Percentiles rank a stretch among this genome's conserved stretches.
Conservation (phyloP, 2,329 filamentous ascomycete species). For the Akanthomyces dipterigenus region DNA sequence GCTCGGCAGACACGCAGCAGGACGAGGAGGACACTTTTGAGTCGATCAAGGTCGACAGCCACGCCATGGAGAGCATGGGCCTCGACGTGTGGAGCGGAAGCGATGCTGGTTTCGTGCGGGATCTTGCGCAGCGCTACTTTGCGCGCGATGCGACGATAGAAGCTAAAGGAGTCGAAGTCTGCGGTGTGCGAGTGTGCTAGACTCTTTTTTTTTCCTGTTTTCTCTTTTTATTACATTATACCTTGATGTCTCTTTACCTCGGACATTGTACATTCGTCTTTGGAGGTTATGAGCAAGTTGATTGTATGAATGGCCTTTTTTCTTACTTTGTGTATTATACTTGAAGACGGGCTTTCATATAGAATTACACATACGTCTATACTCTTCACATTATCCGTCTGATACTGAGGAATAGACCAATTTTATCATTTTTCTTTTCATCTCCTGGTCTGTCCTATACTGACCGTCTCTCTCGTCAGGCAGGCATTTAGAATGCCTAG, state of each 20-base stretch:
- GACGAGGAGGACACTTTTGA: conserved; percentile 16
- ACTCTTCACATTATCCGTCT: too few relatives aligned
- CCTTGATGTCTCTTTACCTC: background rate
- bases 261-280: too few relatives aligned
- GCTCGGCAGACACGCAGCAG: background rate
- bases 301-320: too few relatives aligned
- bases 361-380: too few relatives aligned
- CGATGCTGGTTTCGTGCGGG: conserved; percentile 62
- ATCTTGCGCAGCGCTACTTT: conserved; percentile 60
- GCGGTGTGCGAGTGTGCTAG: conserved; percentile 63
- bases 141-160: conserved; percentile 55
- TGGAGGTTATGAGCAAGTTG: too few relatives aligned
- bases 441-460: too few relatives aligned
- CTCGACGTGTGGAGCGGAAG: conserved; percentile 69
- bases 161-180: conserved; percentile 66
- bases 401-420: too few relatives aligned
- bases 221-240: background rate
- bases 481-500: too few relatives aligned
- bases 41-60: conserved; percentile 51
- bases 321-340: too few relatives aligned
- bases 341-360: too few relatives aligned
- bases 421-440: too few relatives aligned
- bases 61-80: conserved; percentile 64
- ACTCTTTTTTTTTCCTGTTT: background rate
- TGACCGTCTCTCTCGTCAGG: too few relatives aligned